Evolutionary conservation across 345 rosid genomes (phyloP).

Genomic region (Eucalyptus erythrocorys): DNA sequence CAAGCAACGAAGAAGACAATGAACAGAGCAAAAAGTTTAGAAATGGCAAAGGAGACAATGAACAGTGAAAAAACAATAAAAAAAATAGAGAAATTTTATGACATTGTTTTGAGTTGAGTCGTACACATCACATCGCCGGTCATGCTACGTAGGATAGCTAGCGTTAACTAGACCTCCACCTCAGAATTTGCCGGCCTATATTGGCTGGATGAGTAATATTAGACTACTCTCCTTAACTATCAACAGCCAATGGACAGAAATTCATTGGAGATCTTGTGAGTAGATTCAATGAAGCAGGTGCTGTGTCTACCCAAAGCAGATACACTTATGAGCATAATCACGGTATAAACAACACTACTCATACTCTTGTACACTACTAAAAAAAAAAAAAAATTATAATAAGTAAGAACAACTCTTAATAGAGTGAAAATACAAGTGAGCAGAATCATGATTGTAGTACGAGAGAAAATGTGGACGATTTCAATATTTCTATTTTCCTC

Average conservation of each 20-base stretch:
- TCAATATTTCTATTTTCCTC: no score
- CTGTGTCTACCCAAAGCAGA: neutral
- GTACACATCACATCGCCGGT: rapidly evolving
- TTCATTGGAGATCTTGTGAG: neutral
- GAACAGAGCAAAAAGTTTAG: neutral
- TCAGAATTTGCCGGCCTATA: neutral
- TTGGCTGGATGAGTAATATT: neutral
- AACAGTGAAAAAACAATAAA: neutral
- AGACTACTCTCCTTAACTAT: neutral
- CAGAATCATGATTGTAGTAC: neutral
- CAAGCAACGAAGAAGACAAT: neutral
- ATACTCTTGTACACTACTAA: neutral
- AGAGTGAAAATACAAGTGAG: neutral
- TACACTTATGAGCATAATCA: neutral
- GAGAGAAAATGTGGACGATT: neutral
- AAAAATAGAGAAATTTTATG: neutral
- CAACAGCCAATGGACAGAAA: neutral
- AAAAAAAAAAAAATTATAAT: no score
- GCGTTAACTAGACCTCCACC: neutral
- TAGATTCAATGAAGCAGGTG: neutral
- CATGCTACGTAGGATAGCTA: neutral
- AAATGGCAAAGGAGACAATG: neutral
- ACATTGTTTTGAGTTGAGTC: neutral
- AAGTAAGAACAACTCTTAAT: neutral
- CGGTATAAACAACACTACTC: neutral